Percentiles rank a stretch among this genome's conserved stretches.
phyloP scores from a whole-genome alignment of 305 asterid genomes.

The Fraxinus nigra region DNA sequence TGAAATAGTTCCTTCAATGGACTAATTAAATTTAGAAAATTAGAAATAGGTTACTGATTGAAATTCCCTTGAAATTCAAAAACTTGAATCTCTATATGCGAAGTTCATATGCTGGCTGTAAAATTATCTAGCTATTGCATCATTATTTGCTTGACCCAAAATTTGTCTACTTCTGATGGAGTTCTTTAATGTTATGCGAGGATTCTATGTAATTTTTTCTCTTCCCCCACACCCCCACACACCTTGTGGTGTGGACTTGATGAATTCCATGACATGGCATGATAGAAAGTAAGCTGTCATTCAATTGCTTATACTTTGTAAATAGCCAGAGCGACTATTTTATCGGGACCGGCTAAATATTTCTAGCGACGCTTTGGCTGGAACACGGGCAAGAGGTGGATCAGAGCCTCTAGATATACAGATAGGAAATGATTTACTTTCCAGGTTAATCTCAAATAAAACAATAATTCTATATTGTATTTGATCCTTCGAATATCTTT shows the following conservation, averaged over 20 bases:
- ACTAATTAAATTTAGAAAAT: background rate
- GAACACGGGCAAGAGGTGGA: constrained; percentile 86
- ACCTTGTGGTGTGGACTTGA: background rate
- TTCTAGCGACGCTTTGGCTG: constrained; percentile 95
- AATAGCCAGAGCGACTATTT: constrained; percentile 89
- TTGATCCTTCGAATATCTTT: background rate
- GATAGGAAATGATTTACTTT: constrained; percentile 80
- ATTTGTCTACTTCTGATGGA: constrained; percentile 9
- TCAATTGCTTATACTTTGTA: constrained; percentile 19
- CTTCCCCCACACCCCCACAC: background rate
- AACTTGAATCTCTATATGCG: background rate
- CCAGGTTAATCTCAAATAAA: constrained; percentile 52
- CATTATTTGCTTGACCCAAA: background rate
- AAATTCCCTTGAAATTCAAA: background rate
- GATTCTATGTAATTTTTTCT: background rate
- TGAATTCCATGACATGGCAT: background rate
- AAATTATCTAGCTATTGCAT: background rate
- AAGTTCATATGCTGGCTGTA: background rate
- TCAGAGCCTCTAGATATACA: constrained; percentile 68
- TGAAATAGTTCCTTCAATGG: background rate
- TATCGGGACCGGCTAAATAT: constrained; percentile 62
- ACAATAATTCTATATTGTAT: background rate
- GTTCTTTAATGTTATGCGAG: background rate
- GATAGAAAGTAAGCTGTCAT: background rate
- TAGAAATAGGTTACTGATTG: background rate